Evolutionary conservation across 176 grass and related monocot species (phyloP).

Genomic region (Bothriochloa decipiens): DNA sequence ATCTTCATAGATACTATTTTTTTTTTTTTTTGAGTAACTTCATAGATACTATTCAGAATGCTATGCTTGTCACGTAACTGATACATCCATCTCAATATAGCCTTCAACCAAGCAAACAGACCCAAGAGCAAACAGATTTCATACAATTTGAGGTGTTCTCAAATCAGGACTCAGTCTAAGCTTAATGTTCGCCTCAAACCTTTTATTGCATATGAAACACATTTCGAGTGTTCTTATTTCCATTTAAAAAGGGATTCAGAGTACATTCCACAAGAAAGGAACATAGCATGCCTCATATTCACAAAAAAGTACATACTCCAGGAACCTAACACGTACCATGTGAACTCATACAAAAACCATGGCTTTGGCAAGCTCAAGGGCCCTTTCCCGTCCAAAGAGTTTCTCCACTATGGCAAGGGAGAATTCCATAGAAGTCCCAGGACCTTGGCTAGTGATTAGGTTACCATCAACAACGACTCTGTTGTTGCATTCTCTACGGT

Average conservation of each 20-base stretch:
- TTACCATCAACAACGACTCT: slow-evolving; percentile 76
- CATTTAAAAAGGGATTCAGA: not conserved
- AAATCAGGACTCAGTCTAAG: not conserved
- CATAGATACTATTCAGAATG: not conserved
- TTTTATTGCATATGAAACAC: slow-evolving; percentile 34
- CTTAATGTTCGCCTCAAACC: not conserved
- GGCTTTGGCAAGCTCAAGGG: slow-evolving; percentile 63
- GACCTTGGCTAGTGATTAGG: slow-evolving; percentile 81
- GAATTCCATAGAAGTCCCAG: slow-evolving; percentile 74
- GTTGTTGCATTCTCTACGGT: slow-evolving; percentile 67
- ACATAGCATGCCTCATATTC: slow-evolving; percentile 39
- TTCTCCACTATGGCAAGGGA: slow-evolving; percentile 66
- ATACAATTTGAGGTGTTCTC: not conserved
- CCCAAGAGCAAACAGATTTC: not conserved
- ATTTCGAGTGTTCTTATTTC: slow-evolving; percentile 23
- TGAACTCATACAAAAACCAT: slow-evolving; percentile 58
- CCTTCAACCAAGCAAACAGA: not conserved
- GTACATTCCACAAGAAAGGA: not conserved
- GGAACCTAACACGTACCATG: not conserved
- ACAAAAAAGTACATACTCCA: not conserved
- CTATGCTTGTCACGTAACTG: not conserved
- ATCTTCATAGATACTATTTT: not conserved
- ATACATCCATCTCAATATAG: not conserved
- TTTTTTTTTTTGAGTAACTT: too few species aligned
- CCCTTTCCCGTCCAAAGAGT: slow-evolving; percentile 59